Conservation (phyloP, 768 basidiomycete species). For the Boletus pseudopeckii region DNA sequence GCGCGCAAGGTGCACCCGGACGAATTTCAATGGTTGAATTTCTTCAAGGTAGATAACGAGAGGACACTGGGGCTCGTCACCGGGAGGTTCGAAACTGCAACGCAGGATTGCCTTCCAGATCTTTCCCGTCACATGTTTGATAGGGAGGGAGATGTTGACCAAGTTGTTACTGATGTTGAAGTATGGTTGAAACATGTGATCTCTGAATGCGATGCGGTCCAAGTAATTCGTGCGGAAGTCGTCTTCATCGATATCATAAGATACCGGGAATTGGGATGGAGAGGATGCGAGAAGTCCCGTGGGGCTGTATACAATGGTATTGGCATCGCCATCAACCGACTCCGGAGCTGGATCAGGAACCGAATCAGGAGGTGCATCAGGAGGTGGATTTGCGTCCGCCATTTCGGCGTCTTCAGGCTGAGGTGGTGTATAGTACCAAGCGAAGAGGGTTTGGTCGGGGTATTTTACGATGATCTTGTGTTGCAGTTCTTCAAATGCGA, state of each 20-base stretch:
- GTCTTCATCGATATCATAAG: constrained; percentile 20
- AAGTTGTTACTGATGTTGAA: constrained; percentile 20
- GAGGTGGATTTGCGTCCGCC: background rate
- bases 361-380: background rate
- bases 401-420: constrained; percentile 12
- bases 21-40: constrained; percentile 8
- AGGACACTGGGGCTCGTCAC: constrained; percentile 13
- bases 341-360: background rate
- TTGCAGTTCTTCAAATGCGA: constrained; percentile 27
- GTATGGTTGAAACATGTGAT: constrained; percentile 7
- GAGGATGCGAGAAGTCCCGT: constrained; percentile 27
- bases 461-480: constrained; percentile 17
- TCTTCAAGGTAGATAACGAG: constrained; percentile 23
- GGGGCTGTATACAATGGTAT: background rate
- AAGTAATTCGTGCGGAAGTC: constrained; percentile 20
- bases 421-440: constrained; percentile 18
- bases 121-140: constrained; percentile 13
- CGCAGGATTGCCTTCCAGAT: constrained; percentile 24
- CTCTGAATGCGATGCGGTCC: constrained; percentile 6
- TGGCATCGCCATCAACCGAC: background rate
- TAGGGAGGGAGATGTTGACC: constrained; percentile 19
- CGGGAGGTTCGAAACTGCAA: constrained; percentile 20
- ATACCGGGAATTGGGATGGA: constrained; percentile 19
- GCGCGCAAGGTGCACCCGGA: constrained; percentile 12
- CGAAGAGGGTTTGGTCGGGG: constrained; percentile 27